These are phyloP conservation scores for Triticum monococcum DNA, from an alignment of 176 grass and related monocot species.

Conservation along the genomic window DNA sequence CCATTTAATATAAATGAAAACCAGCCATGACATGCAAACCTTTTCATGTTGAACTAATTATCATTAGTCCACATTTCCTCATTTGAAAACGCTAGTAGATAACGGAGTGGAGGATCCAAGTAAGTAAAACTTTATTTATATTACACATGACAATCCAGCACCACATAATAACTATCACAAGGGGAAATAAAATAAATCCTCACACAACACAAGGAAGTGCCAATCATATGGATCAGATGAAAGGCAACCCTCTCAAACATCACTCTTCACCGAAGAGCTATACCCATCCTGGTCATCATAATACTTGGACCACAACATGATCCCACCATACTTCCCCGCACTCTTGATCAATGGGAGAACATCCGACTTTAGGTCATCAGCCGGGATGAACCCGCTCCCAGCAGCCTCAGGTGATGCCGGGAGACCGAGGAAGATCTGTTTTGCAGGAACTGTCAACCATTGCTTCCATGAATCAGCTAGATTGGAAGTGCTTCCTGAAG, in stretches of 20 bases:
- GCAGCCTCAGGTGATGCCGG: conserved; percentile 40
- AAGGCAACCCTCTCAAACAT: conserved; percentile 13
- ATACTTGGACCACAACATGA: conserved; percentile 65
- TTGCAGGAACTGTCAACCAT: conserved; percentile 35
- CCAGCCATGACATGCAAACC: too few species aligned
- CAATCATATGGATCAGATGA: neutral
- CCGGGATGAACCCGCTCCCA: conserved; percentile 45
- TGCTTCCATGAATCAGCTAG: conserved; percentile 44
- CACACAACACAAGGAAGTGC: neutral
- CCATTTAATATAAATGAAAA: too few species aligned
- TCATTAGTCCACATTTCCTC: neutral
- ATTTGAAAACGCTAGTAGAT: neutral
- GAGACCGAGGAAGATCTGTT: conserved; percentile 46
- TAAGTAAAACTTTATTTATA: neutral
- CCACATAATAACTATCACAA: neutral
- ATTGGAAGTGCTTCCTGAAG: neutral
- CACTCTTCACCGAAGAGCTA: conserved; percentile 45
- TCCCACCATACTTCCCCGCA: conserved; percentile 50
- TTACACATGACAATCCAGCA: neutral
- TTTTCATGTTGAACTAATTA: neutral
- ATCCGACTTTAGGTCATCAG: conserved; percentile 30
- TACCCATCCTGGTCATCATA: conserved; percentile 53
- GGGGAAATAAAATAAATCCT: neutral
- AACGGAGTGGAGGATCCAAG: neutral
- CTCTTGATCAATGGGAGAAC: conserved; percentile 48